These are phyloP conservation scores for Starmerella tilneyi DNA, from an alignment of 805 yeast species.

Conservation along the genomic window DNA sequence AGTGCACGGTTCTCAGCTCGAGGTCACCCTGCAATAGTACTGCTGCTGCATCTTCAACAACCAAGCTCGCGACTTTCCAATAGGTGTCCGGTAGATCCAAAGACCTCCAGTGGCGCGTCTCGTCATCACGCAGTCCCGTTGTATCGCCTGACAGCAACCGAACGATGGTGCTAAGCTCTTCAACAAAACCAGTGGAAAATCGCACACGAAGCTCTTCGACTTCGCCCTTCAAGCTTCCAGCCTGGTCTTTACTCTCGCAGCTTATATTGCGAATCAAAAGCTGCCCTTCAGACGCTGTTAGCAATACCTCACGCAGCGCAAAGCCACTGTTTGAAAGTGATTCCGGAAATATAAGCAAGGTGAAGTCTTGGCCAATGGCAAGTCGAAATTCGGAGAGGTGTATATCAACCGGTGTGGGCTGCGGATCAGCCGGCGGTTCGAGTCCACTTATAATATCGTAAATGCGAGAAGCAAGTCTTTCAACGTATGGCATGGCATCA, in stretches of 20 bases:
- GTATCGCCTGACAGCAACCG: neutral
- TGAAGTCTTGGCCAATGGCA: slow-evolving; percentile 15
- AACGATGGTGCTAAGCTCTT: neutral
- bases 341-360: slow-evolving; percentile 19
- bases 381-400: slow-evolving; percentile 22
- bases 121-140: neutral
- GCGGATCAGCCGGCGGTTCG: slow-evolving; percentile 16
- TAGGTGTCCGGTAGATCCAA: neutral
- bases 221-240: neutral
- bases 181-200: neutral
- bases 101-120: neutral
- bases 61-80: neutral
- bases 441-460: neutral
- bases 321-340: slow-evolving; percentile 8
- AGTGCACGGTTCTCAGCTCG: neutral
- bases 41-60: neutral
- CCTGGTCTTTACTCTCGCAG: neutral
- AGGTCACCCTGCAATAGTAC: neutral
- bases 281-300: slow-evolving; percentile 21
- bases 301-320: slow-evolving; percentile 14
- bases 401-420: slow-evolving; percentile 17
- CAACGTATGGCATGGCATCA: neutral
- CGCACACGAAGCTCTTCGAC: neutral
- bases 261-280: slow-evolving; percentile 10
- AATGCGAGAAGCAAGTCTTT: neutral